Evolutionary conservation across 495 filamentous ascomycete species (phyloP), one percentile per base, ranked within the genome.

Genomic region (Schizothecium vesticola): DNA sequence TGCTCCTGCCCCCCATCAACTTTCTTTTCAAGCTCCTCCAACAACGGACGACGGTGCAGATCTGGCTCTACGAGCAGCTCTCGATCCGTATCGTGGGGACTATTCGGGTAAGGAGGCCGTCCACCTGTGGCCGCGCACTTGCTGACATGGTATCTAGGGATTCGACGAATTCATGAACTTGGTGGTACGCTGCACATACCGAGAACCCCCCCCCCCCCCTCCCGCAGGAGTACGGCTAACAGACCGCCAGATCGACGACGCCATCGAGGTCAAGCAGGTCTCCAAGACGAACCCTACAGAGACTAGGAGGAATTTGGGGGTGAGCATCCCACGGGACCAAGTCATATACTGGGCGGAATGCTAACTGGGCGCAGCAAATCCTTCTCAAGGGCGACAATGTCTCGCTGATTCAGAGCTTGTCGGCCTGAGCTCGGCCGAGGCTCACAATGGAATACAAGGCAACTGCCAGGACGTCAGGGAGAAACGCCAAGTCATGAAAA

Each of bases 131-230:
- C 68, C 36, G 68, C 55, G 13, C 24, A 8, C 43, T 51, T 19
- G 25, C 70, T 69, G 22, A 65, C 31, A 29, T 33, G 5, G 9
- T 29, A 16, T 61, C 8, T 56, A 78, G 76, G 75, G 75, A 6
- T 77, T 99, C 71, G 95, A 99, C 78, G 95, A 99, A 78, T 99
- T 97, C 80, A 98, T 99, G 96, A 99, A 99, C 79, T 85, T 99
- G 56, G 95, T 98, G 33, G 86, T 98, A 63, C 92, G 96, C 77
- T 88, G 3, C 63, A 24, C 23, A 28, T n/a, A 59, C 31, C 61
- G 55, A 28, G 61, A 10, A n/a, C n/a, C n/a, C n/a, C n/a, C n/a
- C n/a, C n/a, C n/a, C n/a, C n/a, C n/a, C n/a, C n/a, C 26, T 10
- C 66, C 1, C 8, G 13, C 12, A 21, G 56, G 31, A 21, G n/a